phyloP scores from a whole-genome alignment of 2,329 filamentous ascomycete genomes.

The Reticulascus tulasneorum region DNA sequence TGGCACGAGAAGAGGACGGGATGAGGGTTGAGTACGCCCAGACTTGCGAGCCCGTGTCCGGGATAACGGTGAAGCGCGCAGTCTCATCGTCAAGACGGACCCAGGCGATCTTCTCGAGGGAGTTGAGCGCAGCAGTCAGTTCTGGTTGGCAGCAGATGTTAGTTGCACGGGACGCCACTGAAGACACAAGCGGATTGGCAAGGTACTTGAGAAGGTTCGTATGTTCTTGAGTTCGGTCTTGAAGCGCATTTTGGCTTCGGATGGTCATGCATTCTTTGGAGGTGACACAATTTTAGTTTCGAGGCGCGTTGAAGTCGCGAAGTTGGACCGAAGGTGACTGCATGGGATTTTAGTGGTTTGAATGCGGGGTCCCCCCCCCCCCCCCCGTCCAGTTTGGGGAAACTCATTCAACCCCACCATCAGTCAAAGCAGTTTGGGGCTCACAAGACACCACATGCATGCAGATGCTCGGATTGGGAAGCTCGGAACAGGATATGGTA shows the following conservation, averaged over 20 bases:
- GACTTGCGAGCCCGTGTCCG: constrained; percentile 90
- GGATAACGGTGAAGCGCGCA: constrained; percentile 91
- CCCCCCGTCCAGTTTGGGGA: too few relatives aligned
- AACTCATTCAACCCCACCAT: too few relatives aligned
- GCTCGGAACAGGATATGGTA: too few relatives aligned
- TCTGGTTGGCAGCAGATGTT: constrained; percentile 34
- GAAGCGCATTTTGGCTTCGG: constrained; percentile 65
- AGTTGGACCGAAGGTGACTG: too few relatives aligned
- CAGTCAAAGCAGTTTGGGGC: too few relatives aligned
- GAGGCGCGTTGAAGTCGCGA: too few relatives aligned
- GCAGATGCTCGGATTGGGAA: too few relatives aligned
- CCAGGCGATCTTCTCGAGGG: constrained; percentile 82
- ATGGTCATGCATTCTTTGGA: too few relatives aligned
- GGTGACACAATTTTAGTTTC: too few relatives aligned
- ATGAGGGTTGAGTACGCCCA: constrained; percentile 65
- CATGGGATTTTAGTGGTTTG: too few relatives aligned
- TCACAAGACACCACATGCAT: too few relatives aligned
- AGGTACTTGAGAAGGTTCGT: constrained; percentile 60
- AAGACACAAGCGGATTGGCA: not conserved
- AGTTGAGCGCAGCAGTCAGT: constrained; percentile 59
- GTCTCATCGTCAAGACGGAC: constrained; percentile 82
- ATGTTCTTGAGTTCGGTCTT: constrained; percentile 64
- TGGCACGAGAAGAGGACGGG: not conserved
- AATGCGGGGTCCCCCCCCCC: too few relatives aligned
- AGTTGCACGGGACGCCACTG: not conserved